Evolutionary conservation across 148 eudicot species (phyloP).

Genomic region (Agrostemma githago): DNA sequence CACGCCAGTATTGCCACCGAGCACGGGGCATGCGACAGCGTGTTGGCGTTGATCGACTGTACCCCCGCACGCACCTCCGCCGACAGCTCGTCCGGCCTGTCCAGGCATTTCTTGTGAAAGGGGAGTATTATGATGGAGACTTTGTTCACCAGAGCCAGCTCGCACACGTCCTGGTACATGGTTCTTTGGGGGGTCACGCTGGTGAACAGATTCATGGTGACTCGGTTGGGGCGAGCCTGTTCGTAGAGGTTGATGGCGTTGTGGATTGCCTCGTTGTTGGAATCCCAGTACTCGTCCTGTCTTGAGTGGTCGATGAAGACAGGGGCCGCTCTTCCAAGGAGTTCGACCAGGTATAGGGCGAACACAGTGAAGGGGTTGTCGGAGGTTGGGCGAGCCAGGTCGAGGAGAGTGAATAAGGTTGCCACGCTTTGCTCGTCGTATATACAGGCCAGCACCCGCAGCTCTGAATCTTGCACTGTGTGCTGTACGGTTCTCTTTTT

Average conservation of each 20-base stretch:
- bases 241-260: slow-evolving; percentile 45
- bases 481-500: slow-evolving; percentile 77
- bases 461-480: slow-evolving; percentile 48
- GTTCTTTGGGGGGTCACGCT: slow-evolving; percentile 53
- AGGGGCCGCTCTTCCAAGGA: slow-evolving; percentile 62
- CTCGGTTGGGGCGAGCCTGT: slow-evolving; percentile 31
- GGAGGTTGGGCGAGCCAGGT: slow-evolving; percentile 45
- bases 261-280: slow-evolving; percentile 41
- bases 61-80: slow-evolving; percentile 18
- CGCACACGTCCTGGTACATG: slow-evolving; percentile 89
- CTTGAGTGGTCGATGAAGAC: slow-evolving; percentile 66
- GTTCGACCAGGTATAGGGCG: slow-evolving; percentile 64
- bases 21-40: slow-evolving; percentile 72
- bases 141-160: slow-evolving; percentile 54
- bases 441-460: slow-evolving; percentile 50
- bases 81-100: not conserved
- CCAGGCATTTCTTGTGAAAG: slow-evolving; percentile 32
- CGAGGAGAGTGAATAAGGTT: slow-evolving; percentile 55
- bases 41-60: slow-evolving; percentile 39
- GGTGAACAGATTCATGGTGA: slow-evolving; percentile 45
- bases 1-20: slow-evolving; percentile 68
- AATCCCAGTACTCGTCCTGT: slow-evolving; percentile 37
- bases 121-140: slow-evolving; percentile 61
- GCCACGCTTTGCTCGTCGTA: slow-evolving; percentile 53
- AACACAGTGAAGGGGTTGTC: slow-evolving; percentile 40